Base-by-base conservation (phyloP, 768 basidiomycete genomes). In the Auricularia cornea region DNA sequence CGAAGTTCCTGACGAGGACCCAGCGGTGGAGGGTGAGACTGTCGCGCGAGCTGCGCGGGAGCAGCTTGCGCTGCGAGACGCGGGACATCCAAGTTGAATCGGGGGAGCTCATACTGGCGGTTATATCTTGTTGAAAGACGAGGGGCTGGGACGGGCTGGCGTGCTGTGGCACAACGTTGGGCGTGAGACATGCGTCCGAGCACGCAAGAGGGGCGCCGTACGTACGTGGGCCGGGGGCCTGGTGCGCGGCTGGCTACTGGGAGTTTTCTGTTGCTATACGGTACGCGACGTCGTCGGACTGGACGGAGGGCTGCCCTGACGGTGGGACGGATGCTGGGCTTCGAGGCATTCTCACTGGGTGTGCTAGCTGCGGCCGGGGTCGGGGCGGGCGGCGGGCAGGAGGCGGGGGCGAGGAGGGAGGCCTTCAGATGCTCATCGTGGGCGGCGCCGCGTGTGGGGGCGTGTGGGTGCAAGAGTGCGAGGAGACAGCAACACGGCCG, bases 1-100 rank as follows among this genome's bases (percentile, higher is more conserved):
- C 81, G 32, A 88, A 90, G 73, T 92, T 93, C 87, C 92, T 92
- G 72, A 92, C 81, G 63, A 93, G 80, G 60, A 93, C 90, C 89
- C 88, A 91, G 72, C 90, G 89, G 71, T 90, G 89, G 77, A 92
- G 82, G 76, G 84, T 89, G 79, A 82, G 81, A 67, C 75, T 83
- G 77, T 89, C 87, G 77, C 82, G 85, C 67, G 68, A 67, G 68
- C 78, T 73, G 72, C 26, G 28, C 35, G 29, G 52, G 56, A 54
- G 62, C 56, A 63, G 62, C 56, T 63, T 63, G 20, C 62, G 62
- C 77, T 75, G 62, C 80, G 80, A 69, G 82, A 72, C 70, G 84
- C 87, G 81, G 73, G 35, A 59, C 41, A 67, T 86, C 84, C 77
- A 92, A 80, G 80, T 92, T 91, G 77, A 79, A 81, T 71, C 84